phyloP scores from a whole-genome alignment of 352 stramenopile species.

The Phytophthora pistaciae region DNA sequence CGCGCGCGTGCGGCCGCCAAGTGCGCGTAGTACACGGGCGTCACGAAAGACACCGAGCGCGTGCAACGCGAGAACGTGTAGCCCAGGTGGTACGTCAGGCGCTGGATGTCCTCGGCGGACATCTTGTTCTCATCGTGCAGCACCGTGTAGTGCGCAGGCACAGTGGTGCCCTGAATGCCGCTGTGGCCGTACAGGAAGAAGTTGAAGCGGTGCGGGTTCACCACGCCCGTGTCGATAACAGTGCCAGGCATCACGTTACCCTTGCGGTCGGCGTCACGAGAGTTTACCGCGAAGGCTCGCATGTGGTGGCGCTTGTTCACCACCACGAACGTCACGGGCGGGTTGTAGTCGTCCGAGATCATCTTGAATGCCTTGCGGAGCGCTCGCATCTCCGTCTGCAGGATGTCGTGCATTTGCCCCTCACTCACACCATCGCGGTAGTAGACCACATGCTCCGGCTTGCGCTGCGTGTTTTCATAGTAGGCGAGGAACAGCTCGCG shows the following conservation, averaged over 20 bases:
- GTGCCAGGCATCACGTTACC: constrained; percentile 76
- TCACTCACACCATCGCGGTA: constrained; percentile 90
- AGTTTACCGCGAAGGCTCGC: constrained; percentile 61
- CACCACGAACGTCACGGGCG: constrained; percentile 85
- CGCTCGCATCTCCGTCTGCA: constrained; percentile 82
- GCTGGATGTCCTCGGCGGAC: constrained; percentile 66
- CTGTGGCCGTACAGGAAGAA: constrained; percentile 90
- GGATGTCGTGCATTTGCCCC: constrained; percentile 78
- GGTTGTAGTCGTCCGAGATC: constrained; percentile 68
- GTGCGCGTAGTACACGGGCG: constrained; percentile 88
- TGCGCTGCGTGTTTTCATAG: constrained; percentile 70
- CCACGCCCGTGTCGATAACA: constrained; percentile 83
- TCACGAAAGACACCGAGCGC: constrained; percentile 85
- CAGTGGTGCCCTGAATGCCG: constrained; percentile 81
- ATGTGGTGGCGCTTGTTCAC: constrained; percentile 91
- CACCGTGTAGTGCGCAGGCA: constrained; percentile 86
- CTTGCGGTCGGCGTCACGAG: constrained; percentile 57
- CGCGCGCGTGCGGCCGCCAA: constrained; percentile 82
- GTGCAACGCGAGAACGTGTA: constrained; percentile 89
- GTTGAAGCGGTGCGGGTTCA: constrained; percentile 85
- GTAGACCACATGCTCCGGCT: constrained; percentile 84
- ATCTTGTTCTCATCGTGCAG: constrained; percentile 79
- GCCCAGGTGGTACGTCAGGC: constrained; percentile 74
- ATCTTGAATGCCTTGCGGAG: constrained; percentile 71
- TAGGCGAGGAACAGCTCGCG: constrained; percentile 81